phyloP scores from a whole-genome alignment of 108 stramenopile genomes.

The Nitzschia inconspicua region DNA sequence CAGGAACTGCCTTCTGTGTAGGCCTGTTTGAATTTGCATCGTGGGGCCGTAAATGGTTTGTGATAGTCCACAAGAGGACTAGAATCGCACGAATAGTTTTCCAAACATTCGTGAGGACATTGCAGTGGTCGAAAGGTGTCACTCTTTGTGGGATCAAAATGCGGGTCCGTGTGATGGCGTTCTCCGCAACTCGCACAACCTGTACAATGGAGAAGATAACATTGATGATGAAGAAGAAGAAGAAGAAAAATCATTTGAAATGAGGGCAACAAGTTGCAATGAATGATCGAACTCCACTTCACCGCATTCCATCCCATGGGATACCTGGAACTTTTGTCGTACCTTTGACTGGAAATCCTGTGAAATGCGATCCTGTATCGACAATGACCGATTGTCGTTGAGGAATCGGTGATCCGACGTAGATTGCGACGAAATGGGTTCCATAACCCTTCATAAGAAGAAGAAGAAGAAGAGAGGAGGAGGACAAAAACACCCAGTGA shows the following conservation, averaged over 20 bases:
- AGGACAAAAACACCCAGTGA: too few species aligned
- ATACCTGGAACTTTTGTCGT: too few species aligned
- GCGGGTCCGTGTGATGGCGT: conserved; percentile 88
- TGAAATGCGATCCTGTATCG: conserved; percentile 92
- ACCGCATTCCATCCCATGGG: too few species aligned
- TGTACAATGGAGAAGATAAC: too few species aligned
- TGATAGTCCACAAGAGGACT: too few species aligned
- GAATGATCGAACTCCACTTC: too few species aligned
- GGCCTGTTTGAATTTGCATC: conserved; percentile 41
- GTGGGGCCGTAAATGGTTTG: too few species aligned
- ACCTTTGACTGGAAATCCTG: conserved; percentile 79
- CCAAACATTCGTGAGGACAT: conserved; percentile 55
- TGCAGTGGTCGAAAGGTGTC: conserved; percentile 53
- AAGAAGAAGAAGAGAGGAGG: too few species aligned
- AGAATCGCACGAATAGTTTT: too few species aligned
- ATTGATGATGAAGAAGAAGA: too few species aligned
- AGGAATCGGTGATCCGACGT: conserved; percentile 87
- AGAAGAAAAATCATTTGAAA: too few species aligned
- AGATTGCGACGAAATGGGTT: conserved; percentile 90
- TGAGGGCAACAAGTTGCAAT: too few species aligned
- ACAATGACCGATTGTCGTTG: conserved; percentile 94
- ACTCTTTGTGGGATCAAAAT: conserved; percentile 64
- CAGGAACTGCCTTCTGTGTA: conserved; percentile 64
- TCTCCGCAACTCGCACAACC: conserved; percentile 79
- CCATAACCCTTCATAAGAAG: conserved; percentile 72